phyloP scores from a whole-genome alignment of 2,329 filamentous ascomycete species.

The Talaromyces sp. region DNA sequence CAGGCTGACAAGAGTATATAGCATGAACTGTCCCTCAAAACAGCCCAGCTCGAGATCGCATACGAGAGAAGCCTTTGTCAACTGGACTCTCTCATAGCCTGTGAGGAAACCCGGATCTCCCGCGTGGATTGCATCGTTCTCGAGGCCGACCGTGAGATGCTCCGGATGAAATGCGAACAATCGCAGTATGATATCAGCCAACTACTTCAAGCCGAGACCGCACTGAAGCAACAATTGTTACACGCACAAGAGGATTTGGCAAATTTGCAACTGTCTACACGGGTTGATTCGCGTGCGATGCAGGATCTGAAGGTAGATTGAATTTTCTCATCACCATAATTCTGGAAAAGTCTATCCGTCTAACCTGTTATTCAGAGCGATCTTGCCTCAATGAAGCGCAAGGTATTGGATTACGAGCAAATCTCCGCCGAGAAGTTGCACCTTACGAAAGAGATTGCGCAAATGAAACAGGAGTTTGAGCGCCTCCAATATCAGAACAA shows the following conservation, averaged over 20 bases:
- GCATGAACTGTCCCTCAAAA: slow-evolving; percentile 47
- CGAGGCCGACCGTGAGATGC: slow-evolving; percentile 65
- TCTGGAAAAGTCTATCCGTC: background rate
- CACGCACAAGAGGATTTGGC: slow-evolving; percentile 45
- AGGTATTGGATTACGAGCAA: slow-evolving; percentile 65
- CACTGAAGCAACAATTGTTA: slow-evolving; percentile 45
- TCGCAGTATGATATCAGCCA: slow-evolving; percentile 53
- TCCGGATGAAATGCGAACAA: slow-evolving; percentile 58
- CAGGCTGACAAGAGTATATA: background rate
- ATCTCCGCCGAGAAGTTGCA: slow-evolving; percentile 61
- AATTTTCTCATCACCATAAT: background rate
- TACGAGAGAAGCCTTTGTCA: slow-evolving; percentile 63
- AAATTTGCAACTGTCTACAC: slow-evolving; percentile 30
- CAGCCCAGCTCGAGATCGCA: slow-evolving; percentile 59
- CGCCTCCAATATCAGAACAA: slow-evolving; percentile 55
- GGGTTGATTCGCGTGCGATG: slow-evolving; percentile 50
- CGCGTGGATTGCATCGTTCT: slow-evolving; percentile 65
- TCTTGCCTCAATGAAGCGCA: slow-evolving; percentile 61
- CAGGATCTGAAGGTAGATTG: slow-evolving; percentile 50
- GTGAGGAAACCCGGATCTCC: slow-evolving; percentile 68
- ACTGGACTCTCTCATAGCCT: slow-evolving; percentile 63
- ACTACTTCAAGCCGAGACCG: slow-evolving; percentile 38
- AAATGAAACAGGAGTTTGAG: slow-evolving; percentile 57
- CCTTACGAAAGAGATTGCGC: slow-evolving; percentile 55
- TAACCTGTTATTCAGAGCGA: slow-evolving; percentile 53